phyloP scores from a whole-genome alignment of 257 asterid species.

The Nicotiana tomentosiformis region DNA sequence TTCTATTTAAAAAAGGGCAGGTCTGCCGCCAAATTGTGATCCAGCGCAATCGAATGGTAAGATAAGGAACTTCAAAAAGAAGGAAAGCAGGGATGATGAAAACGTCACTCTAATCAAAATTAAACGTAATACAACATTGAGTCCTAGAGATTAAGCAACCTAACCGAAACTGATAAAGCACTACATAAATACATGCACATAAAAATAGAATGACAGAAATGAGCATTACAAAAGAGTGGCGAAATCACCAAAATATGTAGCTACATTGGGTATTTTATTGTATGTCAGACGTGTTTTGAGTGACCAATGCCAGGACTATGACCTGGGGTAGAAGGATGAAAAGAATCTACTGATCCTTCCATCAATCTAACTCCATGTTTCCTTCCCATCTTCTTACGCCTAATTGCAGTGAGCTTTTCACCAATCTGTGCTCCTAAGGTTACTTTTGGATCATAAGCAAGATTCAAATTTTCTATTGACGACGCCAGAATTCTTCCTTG shows the following conservation, averaged over 20 bases:
- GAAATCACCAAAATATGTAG: not conserved
- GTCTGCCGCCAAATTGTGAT: not conserved
- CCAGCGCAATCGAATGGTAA: not conserved
- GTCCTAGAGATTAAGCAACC: not conserved
- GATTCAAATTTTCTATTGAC: not conserved
- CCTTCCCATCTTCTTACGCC: not conserved
- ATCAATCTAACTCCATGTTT: constrained; percentile 10
- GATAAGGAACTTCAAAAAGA: not conserved
- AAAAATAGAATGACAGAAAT: not conserved
- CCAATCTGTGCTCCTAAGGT: not conserved
- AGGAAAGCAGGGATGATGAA: not conserved
- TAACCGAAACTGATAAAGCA: not conserved
- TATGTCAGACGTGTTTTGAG: constrained; percentile 39
- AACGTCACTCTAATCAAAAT: not conserved
- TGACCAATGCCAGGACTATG: constrained; percentile 89
- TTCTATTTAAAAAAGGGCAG: too few relatives aligned
- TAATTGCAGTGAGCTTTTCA: not conserved
- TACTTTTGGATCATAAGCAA: not conserved
- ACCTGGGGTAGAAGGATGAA: constrained; percentile 58
- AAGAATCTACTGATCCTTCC: constrained; percentile 41
- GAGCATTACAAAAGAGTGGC: not conserved
- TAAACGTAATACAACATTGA: not conserved
- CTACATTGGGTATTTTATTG: not conserved
- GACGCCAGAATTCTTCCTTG: constrained; percentile 32
- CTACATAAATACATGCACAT: not conserved